These are phyloP conservation scores for Casuarina glauca DNA, from an alignment of 306 rosid species.

Conservation along the genomic window DNA sequence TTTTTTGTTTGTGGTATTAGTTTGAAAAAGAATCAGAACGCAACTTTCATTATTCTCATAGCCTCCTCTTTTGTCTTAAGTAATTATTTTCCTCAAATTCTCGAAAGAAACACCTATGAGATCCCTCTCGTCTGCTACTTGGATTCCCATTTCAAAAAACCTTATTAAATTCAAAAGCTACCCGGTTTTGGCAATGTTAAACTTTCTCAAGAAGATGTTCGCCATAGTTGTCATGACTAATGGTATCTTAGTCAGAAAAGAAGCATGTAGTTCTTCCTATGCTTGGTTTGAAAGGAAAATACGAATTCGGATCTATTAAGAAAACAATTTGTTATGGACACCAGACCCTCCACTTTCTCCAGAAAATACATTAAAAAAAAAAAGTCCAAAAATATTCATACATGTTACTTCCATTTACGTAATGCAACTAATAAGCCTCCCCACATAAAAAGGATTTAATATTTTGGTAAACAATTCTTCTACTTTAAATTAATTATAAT, in stretches of 20 bases:
- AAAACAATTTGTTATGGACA: too few relatives aligned
- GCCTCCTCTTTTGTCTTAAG: slow-evolving; percentile 1
- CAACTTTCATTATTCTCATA: slow-evolving; percentile 17
- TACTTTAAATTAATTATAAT: too few relatives aligned
- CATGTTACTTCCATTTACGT: background rate
- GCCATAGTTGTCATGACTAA: background rate
- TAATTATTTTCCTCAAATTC: background rate
- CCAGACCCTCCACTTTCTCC: background rate
- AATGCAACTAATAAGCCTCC: background rate
- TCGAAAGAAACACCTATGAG: slow-evolving; percentile 13
- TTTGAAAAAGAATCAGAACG: slow-evolving; percentile 16
- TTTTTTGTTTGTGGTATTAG: slow-evolving; percentile 21
- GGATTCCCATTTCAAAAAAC: slow-evolving; percentile 13
- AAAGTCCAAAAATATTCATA: background rate
- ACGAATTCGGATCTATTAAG: background rate
- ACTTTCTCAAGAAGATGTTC: background rate
- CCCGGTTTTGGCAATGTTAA: background rate
- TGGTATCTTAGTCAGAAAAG: background rate
- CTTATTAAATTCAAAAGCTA: background rate
- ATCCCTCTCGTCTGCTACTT: background rate
- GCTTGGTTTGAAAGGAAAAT: background rate
- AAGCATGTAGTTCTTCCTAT: background rate
- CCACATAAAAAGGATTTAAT: background rate
- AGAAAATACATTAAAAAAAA: background rate
- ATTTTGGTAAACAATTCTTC: too few relatives aligned